Conservation (phyloP, 129 eudicot species). For the Kitagawia praeruptora region DNA sequence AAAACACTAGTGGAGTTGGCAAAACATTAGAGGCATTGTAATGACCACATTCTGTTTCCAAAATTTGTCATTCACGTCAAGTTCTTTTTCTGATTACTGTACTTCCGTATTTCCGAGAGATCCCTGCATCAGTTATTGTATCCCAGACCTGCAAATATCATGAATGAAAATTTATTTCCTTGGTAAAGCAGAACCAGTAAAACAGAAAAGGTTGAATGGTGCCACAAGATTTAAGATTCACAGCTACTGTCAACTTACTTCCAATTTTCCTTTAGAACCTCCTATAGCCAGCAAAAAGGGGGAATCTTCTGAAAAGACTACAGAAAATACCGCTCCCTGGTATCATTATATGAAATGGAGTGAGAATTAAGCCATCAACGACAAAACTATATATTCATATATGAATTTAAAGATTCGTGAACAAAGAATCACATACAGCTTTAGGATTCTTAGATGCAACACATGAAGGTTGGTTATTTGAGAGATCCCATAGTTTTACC, state of each 20-base stretch:
- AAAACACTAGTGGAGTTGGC: not conserved
- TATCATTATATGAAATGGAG: conserved; percentile 12
- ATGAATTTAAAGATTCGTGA: not conserved
- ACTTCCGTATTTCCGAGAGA: conserved; percentile 47
- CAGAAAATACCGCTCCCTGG: conserved; percentile 84
- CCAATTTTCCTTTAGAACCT: conserved; percentile 74
- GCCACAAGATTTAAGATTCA: not conserved
- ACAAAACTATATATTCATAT: not conserved
- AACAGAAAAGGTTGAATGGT: not conserved
- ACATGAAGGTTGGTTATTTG: conserved; percentile 73
- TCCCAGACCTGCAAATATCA: conserved; percentile 60
- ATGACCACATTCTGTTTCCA: not conserved
- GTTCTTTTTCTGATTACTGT: conserved; percentile 26
- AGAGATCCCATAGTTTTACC: conserved; percentile 91
- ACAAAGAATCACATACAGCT: conserved; percentile 51
- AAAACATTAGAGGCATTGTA: not conserved
- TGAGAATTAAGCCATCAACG: not conserved
- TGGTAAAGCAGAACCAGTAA: not conserved
- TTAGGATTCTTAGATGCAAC: conserved; percentile 71
- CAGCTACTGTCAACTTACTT: conserved; percentile 22
- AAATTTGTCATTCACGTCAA: conserved; percentile 14
- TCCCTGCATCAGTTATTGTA: conserved; percentile 42
- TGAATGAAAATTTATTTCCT: not conserved
- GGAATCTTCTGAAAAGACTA: conserved; percentile 63
- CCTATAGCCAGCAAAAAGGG: conserved; percentile 73